Evolutionary conservation across 495 filamentous ascomycete species (phyloP).

Genomic region (Neurospora sp.): DNA sequence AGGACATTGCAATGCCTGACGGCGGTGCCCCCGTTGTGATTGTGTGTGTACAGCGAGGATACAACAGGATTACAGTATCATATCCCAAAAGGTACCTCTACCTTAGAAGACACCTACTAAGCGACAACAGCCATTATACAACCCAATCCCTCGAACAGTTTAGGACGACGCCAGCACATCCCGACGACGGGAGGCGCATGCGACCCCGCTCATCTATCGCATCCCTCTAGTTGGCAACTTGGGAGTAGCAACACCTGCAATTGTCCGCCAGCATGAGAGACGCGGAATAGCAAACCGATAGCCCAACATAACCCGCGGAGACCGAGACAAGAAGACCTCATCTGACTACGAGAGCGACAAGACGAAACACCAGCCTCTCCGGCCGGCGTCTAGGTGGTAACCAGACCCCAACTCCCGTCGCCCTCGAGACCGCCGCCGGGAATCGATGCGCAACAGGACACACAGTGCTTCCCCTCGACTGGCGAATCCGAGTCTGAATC

Average conservation of each 20-base stretch:
- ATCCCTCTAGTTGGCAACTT: background rate
- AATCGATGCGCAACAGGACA: slow-evolving; percentile 4
- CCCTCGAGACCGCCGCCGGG: slow-evolving; percentile 1
- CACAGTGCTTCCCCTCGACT: slow-evolving; percentile 1
- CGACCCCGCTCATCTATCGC: background rate
- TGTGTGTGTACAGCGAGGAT: background rate
- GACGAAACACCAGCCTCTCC: background rate
- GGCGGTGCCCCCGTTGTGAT: background rate
- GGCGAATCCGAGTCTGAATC: slow-evolving; percentile 1
- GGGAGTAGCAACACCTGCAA: background rate
- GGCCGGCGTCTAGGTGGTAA: background rate
- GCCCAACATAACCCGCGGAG: background rate
- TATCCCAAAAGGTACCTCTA: background rate
- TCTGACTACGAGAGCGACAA: background rate
- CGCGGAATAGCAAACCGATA: background rate
- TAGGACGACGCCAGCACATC: background rate
- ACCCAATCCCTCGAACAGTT: background rate
- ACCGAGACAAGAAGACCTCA: background rate
- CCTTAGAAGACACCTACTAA: background rate
- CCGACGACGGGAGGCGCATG: background rate
- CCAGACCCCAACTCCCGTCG: slow-evolving; percentile 1
- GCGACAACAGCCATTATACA: background rate
- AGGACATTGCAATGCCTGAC: background rate
- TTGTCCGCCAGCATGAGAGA: background rate
- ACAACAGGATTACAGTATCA: background rate